Evolutionary conservation across 2,329 filamentous ascomycete genomes (phyloP).

Genomic region (Trichoderma afroharzianum): DNA sequence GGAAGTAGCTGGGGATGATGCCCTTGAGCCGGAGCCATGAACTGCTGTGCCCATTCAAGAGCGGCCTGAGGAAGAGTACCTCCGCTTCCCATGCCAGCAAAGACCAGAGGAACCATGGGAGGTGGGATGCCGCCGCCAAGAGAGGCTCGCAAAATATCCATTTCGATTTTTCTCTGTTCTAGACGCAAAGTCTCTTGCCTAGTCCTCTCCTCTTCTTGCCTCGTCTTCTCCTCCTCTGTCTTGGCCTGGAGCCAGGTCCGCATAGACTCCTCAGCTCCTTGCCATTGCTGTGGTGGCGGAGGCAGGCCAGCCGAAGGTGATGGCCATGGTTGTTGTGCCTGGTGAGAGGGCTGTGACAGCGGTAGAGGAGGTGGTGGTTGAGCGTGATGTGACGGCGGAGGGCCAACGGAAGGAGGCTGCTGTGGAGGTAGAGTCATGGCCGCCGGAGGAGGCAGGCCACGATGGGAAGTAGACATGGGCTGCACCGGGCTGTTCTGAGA

Average conservation of each 20-base stretch:
- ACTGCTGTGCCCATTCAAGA: slow-evolving; percentile 67
- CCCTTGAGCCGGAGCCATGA: slow-evolving; percentile 49
- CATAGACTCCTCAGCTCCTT: slow-evolving; percentile 67
- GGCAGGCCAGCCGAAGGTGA: slow-evolving; percentile 49
- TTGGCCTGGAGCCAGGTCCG: slow-evolving; percentile 67
- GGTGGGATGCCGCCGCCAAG: slow-evolving; percentile 68
- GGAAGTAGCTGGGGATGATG: slow-evolving; percentile 50
- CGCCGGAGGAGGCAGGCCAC: slow-evolving; percentile 65
- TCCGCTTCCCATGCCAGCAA: slow-evolving; percentile 63
- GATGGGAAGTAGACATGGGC: slow-evolving; percentile 67
- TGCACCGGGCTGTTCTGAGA: slow-evolving; percentile 46
- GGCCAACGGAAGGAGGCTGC: slow-evolving; percentile 32
- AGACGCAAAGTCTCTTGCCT: slow-evolving; percentile 62
- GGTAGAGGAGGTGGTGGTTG: slow-evolving; percentile 26
- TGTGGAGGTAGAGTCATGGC: slow-evolving; percentile 58
- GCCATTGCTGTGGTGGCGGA: slow-evolving; percentile 62
- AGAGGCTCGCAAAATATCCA: slow-evolving; percentile 67
- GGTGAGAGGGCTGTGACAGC: slow-evolving; percentile 27
- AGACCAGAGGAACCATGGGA: slow-evolving; percentile 70
- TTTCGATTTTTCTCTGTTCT: slow-evolving; percentile 69
- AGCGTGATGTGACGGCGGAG: slow-evolving; percentile 26
- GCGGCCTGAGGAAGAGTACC: slow-evolving; percentile 57
- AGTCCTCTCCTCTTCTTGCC: slow-evolving; percentile 70
- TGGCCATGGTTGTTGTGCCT: slow-evolving; percentile 35
- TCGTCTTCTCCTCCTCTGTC: slow-evolving; percentile 68